Conservation (phyloP, 257 asterid genomes). For the Solanum acaule region DNA sequence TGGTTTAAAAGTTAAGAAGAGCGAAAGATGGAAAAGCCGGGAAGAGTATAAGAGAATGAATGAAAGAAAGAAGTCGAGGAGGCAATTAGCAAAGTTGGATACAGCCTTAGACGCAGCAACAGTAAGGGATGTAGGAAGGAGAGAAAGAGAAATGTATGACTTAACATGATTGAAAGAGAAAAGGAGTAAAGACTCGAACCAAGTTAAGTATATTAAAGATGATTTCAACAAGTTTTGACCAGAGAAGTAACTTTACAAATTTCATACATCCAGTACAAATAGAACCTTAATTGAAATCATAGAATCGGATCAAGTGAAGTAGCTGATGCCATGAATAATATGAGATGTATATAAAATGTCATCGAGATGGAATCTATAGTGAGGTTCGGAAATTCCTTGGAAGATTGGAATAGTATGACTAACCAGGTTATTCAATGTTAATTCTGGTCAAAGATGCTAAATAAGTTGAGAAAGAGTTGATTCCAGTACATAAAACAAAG, state of each 20-base stretch:
- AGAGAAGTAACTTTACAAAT: neutral
- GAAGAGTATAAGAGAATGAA: neutral
- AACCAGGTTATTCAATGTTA: neutral
- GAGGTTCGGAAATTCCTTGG: neutral
- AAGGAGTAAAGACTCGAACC: neutral
- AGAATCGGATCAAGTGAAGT: neutral
- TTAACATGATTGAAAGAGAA: neutral
- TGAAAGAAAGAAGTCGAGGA: neutral
- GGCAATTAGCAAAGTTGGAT: neutral
- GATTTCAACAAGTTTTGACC: neutral
- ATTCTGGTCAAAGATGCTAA: neutral
- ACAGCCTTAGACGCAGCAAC: neutral
- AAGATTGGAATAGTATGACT: neutral
- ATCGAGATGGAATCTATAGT: neutral
- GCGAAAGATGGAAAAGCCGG: neutral
- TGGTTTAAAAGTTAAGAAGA: neutral
- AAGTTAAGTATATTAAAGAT: neutral
- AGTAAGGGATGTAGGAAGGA: neutral
- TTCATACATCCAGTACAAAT: neutral
- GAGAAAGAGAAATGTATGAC: neutral
- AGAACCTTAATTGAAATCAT: neutral
- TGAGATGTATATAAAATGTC: neutral
- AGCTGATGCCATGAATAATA: neutral
- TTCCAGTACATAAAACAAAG: neutral
- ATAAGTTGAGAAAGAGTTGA: neutral